These are phyloP conservation scores for Lactifluus hygrophoroides DNA, from an alignment of 768 basidiomycete genomes.

Conservation along the genomic window DNA sequence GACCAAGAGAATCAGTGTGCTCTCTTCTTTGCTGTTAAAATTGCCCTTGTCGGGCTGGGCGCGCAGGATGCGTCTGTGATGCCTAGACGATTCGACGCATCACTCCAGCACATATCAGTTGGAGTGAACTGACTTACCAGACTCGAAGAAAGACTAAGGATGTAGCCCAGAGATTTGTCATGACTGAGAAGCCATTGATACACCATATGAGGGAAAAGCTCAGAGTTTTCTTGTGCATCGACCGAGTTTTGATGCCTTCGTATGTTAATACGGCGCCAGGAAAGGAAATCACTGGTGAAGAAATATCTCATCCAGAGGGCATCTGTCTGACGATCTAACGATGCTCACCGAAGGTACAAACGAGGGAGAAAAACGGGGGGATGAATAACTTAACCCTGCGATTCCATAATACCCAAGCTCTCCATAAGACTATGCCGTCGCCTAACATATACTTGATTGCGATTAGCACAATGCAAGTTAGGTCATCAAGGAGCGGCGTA, in stretches of 20 bases:
- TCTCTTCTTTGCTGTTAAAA: background rate
- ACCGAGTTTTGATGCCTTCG: too few relatives aligned
- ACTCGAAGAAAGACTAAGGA: too few relatives aligned
- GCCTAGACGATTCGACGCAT: background rate
- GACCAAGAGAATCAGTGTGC: background rate
- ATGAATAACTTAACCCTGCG: background rate
- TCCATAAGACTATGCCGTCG: constrained; percentile 7
- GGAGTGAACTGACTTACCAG: too few relatives aligned
- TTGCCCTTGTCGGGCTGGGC: background rate
- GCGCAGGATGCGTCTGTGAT: background rate
- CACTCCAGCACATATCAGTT: background rate
- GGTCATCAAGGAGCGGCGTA: background rate
- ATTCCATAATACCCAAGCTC: constrained; percentile 6
- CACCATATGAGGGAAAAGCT: too few relatives aligned
- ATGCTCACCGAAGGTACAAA: background rate
- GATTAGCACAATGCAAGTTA: too few relatives aligned
- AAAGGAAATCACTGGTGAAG: background rate
- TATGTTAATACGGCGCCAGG: background rate
- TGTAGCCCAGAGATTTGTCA: too few relatives aligned
- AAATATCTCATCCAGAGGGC: background rate
- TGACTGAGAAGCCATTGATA: too few relatives aligned
- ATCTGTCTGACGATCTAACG: background rate
- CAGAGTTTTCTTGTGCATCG: too few relatives aligned
- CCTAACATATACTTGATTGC: background rate
- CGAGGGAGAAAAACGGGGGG: background rate